Conservation (phyloP, 2,329 filamentous ascomycete species). For the Tolypocladium inflatum region DNA sequence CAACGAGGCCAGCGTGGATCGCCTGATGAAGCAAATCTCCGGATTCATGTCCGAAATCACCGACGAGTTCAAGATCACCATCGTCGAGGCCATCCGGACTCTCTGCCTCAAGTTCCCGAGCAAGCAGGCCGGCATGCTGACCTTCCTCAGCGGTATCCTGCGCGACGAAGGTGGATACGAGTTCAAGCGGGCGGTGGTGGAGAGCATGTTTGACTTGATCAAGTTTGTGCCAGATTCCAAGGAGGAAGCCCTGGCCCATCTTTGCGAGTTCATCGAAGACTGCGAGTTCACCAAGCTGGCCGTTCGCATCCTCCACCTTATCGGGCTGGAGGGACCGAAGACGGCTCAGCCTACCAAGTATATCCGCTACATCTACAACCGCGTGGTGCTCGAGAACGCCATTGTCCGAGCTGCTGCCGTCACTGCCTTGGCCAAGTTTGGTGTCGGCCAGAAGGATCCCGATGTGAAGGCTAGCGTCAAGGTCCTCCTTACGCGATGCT, state of each 20-base stretch:
- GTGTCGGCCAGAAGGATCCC: constrained; percentile 89
- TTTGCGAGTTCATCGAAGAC: constrained; percentile 98
- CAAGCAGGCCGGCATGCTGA: constrained; percentile 96
- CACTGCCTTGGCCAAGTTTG: constrained; percentile 92
- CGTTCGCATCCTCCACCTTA: constrained; percentile 86
- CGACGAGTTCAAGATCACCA: constrained; percentile 99
- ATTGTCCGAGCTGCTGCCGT: constrained; percentile 92
- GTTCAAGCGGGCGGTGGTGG: constrained; percentile 94
- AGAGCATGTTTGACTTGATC: constrained; percentile 99
- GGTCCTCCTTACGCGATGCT: constrained; percentile 82
- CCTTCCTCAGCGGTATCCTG: constrained; percentile 93
- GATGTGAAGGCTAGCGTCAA: constrained; percentile 95
- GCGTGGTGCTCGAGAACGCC: constrained; percentile 93
- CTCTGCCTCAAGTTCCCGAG: constrained; percentile 94
- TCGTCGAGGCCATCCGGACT: constrained; percentile 94
- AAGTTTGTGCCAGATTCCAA: constrained; percentile 92
- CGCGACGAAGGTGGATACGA: constrained; percentile 96
- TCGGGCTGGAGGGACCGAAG: constrained; percentile 90
- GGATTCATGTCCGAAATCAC: constrained; percentile 99
- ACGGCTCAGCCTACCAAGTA: constrained; percentile 96
- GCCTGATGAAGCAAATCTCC: constrained; percentile 96
- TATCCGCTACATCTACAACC: constrained; percentile 98
- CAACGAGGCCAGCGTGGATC: constrained; percentile 93
- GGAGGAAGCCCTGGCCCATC: constrained; percentile 76
- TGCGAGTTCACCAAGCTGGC: constrained; percentile 98